Evolutionary conservation across 2,329 filamentous ascomycete species (phyloP).

Genomic region (Botrytis aclada): DNA sequence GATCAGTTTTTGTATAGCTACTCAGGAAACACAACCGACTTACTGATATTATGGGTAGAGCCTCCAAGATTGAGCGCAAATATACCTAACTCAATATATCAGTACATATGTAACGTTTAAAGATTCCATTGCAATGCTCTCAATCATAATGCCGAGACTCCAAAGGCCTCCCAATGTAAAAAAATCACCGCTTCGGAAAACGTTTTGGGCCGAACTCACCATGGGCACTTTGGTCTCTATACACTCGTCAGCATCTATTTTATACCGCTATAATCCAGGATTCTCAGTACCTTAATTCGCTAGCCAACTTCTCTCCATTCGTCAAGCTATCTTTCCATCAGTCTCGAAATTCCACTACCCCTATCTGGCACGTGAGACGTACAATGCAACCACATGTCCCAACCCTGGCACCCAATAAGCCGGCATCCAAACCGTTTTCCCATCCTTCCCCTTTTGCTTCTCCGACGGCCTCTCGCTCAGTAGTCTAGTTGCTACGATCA

Average conservation of each 20-base stretch:
- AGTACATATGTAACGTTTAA: background rate
- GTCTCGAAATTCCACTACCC: background rate
- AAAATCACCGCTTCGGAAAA: background rate
- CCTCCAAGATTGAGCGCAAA: slow-evolving; percentile 33
- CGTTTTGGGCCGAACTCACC: slow-evolving; percentile 19
- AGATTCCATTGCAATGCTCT: background rate
- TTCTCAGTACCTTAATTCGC: slow-evolving; percentile 26
- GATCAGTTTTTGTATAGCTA: background rate
- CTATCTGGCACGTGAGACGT: slow-evolving; percentile 37
- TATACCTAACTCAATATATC: slow-evolving; percentile 17
- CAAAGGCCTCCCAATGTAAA: background rate
- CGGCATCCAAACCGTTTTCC: slow-evolving; percentile 44
- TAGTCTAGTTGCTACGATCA: slow-evolving; percentile 30
- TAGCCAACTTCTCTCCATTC: slow-evolving; percentile 30
- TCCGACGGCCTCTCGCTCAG: slow-evolving; percentile 24
- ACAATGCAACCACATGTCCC: slow-evolving; percentile 51
- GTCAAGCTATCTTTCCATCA: slow-evolving; percentile 29
- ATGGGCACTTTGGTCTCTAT: slow-evolving; percentile 32
- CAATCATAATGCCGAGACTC: background rate
- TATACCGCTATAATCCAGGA: background rate
- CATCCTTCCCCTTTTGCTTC: slow-evolving; percentile 18
- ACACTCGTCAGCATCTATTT: background rate
- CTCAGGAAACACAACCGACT: slow-evolving; percentile 1
- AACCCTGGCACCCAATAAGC: slow-evolving; percentile 60
- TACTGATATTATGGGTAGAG: slow-evolving; percentile 33